These are phyloP conservation scores for Suillus ampliporus DNA, from an alignment of 768 basidiomycete species.

Conservation along the genomic window DNA sequence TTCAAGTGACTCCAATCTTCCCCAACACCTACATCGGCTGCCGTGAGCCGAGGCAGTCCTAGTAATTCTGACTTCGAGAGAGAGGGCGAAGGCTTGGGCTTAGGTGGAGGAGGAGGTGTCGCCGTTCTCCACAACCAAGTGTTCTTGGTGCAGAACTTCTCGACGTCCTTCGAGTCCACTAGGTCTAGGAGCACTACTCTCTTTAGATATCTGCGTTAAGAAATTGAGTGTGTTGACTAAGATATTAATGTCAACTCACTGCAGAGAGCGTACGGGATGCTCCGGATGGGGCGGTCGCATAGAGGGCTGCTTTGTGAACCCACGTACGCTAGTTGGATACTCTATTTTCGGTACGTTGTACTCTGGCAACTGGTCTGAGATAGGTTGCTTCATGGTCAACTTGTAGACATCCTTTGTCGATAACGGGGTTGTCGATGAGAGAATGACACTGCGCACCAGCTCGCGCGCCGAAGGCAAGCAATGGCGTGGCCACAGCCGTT, in stretches of 20 bases:
- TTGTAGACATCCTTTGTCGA: constrained; percentile 34
- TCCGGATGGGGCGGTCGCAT: constrained; percentile 45
- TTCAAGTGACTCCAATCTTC: constrained; percentile 63
- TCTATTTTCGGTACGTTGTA: constrained; percentile 3
- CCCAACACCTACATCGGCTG: constrained; percentile 37
- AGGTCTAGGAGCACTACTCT: constrained; percentile 54
- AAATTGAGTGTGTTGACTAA: neutral
- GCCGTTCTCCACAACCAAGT: constrained; percentile 49
- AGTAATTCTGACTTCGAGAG: constrained; percentile 28
- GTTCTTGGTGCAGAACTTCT: constrained; percentile 45
- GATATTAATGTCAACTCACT: constrained; percentile 38
- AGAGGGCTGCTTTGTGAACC: neutral
- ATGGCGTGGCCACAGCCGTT: neutral
- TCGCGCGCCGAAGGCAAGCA: constrained; percentile 10
- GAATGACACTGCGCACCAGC: constrained; percentile 29
- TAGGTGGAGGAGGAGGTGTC: constrained; percentile 1
- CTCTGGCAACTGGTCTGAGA: neutral
- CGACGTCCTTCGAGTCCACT: constrained; percentile 45
- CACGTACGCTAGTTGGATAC: neutral
- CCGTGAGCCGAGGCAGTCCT: constrained; percentile 18
- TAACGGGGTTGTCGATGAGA: constrained; percentile 26
- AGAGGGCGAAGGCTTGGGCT: constrained; percentile 13
- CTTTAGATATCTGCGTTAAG: constrained; percentile 58
- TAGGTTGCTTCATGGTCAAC: constrained; percentile 18
- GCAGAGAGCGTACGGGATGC: constrained; percentile 60